Evolutionary conservation across 2,329 filamentous ascomycete species (phyloP), one percentile per base, ranked within the genome.

Genomic region (Xylariales sp.): DNA sequence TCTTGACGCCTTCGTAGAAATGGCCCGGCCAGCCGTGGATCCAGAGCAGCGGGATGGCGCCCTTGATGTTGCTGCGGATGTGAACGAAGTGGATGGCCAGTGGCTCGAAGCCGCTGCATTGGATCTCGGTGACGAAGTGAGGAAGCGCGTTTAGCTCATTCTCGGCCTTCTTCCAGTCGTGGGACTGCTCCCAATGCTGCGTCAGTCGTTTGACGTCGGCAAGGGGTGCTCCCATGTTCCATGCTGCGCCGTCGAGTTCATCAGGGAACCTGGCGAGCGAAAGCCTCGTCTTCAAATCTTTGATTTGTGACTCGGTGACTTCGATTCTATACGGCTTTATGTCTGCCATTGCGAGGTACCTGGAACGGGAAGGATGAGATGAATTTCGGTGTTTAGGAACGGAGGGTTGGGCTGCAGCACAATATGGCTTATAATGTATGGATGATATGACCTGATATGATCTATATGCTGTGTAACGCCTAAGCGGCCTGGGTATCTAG

Each of bases 1-100:
- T 80, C 74, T 91, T 92, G 23, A 81, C 78, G 1, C 88, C 89
- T 78, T 93, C 90, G 54, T 91, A 75, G 75, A 91, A 92, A 70
- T 86, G 90, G 0, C 91, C 91, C 0, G 91, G 91, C 87, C 88
- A 79, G 50, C 77, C 77, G 57, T 79, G 77, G 30, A 79, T 73
- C 66, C 77, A 79, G 50, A 78, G 68, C 48, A 78, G 67, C 3
- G 77, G 77, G 28, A 79, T 75, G 14, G 77, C 77, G 30, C 71
- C 70, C 61, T 73, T 56, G 46, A 75, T 73, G n/a, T 69, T 66
- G 67, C 76, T 78, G 46, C 72, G 74, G 48, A 78, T 74, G 71
- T 81, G 78, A 32, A 82, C 62, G 70, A 81, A 81, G 72, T 82
- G 80, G 57, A 82, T 78, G 50, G 74, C 73, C 3, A 81, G 71